Conservation (phyloP, 2,329 filamentous ascomycete species). For the Seiridium unicorne region DNA sequence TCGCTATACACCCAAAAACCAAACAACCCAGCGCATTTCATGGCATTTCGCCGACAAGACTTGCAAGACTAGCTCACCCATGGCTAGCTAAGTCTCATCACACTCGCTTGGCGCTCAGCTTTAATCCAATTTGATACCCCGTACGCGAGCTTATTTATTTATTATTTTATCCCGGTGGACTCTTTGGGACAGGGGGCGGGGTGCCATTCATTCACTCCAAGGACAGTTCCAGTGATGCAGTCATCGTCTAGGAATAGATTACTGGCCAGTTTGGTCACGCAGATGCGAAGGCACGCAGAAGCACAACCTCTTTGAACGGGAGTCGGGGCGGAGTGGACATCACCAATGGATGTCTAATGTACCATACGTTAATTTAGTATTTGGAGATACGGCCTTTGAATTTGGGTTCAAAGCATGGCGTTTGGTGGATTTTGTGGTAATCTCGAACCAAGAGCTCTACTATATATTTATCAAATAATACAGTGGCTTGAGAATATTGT, state of each 20-base stretch:
- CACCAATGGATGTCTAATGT: background rate
- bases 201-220: too few relatives aligned
- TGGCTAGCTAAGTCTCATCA: background rate
- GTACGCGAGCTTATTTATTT: background rate
- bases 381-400: background rate
- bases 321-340: background rate
- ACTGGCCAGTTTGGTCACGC: too few relatives aligned
- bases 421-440: background rate
- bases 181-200: too few relatives aligned
- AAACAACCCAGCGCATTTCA: background rate
- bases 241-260: too few relatives aligned
- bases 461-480: too few relatives aligned
- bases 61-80: background rate
- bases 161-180: too few relatives aligned
- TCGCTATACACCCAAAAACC: background rate
- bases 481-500: too few relatives aligned
- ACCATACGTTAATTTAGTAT: background rate
- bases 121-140: conserved; percentile 2
- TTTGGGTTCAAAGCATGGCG: background rate
- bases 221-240: too few relatives aligned
- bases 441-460: too few relatives aligned
- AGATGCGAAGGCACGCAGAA: background rate
- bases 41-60: background rate
- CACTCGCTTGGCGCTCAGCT: background rate
- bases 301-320: background rate